Conservation (phyloP, 257 asterid species). For the Cordia subcordata region DNA sequence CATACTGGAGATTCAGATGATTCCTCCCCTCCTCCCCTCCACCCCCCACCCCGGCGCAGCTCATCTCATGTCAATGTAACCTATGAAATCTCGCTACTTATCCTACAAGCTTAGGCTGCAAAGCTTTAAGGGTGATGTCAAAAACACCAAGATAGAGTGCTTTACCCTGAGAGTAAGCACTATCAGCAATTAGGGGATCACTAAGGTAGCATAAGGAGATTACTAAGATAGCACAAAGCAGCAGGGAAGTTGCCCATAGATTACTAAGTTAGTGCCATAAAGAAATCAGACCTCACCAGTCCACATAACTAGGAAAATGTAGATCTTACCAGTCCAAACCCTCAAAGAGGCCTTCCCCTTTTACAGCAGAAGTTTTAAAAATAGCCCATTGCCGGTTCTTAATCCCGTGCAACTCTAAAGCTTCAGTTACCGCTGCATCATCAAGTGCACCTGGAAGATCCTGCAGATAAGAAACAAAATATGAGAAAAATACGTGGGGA, state of each 20-base stretch:
- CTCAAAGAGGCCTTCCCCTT: slow-evolving; percentile 95
- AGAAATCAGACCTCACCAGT: not conserved
- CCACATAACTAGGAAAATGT: not conserved
- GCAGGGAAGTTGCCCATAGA: too few relatives aligned
- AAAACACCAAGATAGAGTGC: not conserved
- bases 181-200: too few relatives aligned
- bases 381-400: slow-evolving; percentile 93
- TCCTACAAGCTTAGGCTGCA: too few relatives aligned
- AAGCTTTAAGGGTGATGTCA: too few relatives aligned
- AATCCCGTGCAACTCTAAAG: slow-evolving; percentile 86
- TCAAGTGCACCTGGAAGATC: slow-evolving; percentile 99
- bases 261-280: not conserved
- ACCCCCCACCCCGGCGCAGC: too few relatives aligned
- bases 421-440: slow-evolving; percentile 86
- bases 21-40: too few relatives aligned
- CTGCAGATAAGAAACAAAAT: slow-evolving; percentile 22
- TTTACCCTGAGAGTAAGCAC: too few relatives aligned
- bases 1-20: too few relatives aligned
- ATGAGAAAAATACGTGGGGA: not conserved
- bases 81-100: too few relatives aligned
- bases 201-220: too few relatives aligned
- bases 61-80: too few relatives aligned
- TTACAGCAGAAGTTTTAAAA: slow-evolving; percentile 87
- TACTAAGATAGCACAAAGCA: not conserved
- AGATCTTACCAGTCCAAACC: slow-evolving; percentile 79